Evolutionary conservation across 1,284 basidiomycete genomes (phyloP), one percentile per base, ranked within the genome.

Genomic region (Pseudomicrostroma phylloplanum): DNA sequence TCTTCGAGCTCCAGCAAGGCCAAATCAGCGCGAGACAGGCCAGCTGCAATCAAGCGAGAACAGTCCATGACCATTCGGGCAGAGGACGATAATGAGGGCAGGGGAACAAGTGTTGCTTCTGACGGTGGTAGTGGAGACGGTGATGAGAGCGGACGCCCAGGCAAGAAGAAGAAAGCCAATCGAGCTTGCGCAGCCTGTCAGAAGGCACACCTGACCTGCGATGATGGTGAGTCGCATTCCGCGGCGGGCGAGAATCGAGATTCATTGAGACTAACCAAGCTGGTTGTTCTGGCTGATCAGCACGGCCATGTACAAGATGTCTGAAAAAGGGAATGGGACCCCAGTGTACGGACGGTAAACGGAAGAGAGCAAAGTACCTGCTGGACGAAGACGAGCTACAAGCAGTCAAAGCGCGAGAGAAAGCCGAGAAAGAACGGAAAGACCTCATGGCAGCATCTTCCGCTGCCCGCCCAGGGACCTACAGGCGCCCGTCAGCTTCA

Each of bases 331-430:
- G 92, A 17, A 88, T 94, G 72, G 88, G 87, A 6, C 86, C 87
- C 63, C 88, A 87, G 64, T 98, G 94, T 78, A 88, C 88, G 43
- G 94, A 98, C 77, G 94, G 94, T 0, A 89, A 91, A 68, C 86
- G 94, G 69, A 98, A 98, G 82, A 96, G 96, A 81, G 94, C 94
- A 25, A 98, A 98, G 79, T 98, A 97, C 80, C 85, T 79, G 54
- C 67, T 79, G 11, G 76, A 76, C 41, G 77, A 79, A 40, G 74
- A 77, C 36, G 77, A 78, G 60, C 60, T 77, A 6, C 42, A 39
- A 17, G n/a, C 49, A 19, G 30, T 57, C 19, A 21, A 40, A 25
- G 25, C 40, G 6, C 0, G 51, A 19, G 59, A 55, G 48, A 71
- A 69, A 40, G 55, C 65, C 6, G 64, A 70, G 19, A 74, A 73